Percentiles rank a stretch among this genome's conserved stretches.
Evolutionary conservation across 169 alveolate genomes (phyloP).

Genomic region (Cryptosporidium viatorum): DNA sequence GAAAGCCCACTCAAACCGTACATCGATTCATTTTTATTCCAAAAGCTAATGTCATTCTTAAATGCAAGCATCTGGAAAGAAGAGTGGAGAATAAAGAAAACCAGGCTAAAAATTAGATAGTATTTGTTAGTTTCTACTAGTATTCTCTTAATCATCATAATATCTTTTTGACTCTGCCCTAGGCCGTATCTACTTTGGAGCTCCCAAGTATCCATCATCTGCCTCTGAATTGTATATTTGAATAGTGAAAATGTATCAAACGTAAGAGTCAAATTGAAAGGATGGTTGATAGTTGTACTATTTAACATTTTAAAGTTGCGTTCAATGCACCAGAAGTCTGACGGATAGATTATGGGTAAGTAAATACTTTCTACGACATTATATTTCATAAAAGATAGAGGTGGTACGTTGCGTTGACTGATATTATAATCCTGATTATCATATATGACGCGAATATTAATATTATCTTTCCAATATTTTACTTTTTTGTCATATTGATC

Average conservation of each 20-base stretch:
- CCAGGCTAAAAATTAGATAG: constrained; percentile 85
- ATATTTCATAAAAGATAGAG: constrained; percentile 77
- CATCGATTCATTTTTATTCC: constrained; percentile 94
- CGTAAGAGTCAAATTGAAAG: constrained; percentile 62
- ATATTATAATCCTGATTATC: constrained; percentile 75
- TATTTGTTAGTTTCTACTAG: constrained; percentile 88
- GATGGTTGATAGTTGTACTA: constrained; percentile 45
- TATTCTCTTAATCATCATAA: constrained; percentile 88
- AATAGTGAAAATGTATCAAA: constrained; percentile 76
- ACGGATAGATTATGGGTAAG: constrained; percentile 78
- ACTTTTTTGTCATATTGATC: constrained; percentile 50
- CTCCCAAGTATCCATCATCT: constrained; percentile 60
- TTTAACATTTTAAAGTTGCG: constrained; percentile 76
- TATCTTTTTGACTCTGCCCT: constrained; percentile 82
- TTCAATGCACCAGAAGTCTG: constrained; percentile 82
- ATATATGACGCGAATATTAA: constrained; percentile 76
- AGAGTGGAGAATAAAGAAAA: constrained; percentile 87
- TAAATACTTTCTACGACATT: constrained; percentile 67
- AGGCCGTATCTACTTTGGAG: constrained; percentile 66
- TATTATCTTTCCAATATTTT: constrained; percentile 79
- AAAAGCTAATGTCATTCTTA: constrained; percentile 93
- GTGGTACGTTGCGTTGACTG: constrained; percentile 78
- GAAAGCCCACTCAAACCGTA: constrained; percentile 94
- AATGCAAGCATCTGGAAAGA: constrained; percentile 92
- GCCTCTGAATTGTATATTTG: constrained; percentile 72